Evolutionary conservation across 75 land plant species (phyloP).

Genomic region (Pinus tabuliformis): DNA sequence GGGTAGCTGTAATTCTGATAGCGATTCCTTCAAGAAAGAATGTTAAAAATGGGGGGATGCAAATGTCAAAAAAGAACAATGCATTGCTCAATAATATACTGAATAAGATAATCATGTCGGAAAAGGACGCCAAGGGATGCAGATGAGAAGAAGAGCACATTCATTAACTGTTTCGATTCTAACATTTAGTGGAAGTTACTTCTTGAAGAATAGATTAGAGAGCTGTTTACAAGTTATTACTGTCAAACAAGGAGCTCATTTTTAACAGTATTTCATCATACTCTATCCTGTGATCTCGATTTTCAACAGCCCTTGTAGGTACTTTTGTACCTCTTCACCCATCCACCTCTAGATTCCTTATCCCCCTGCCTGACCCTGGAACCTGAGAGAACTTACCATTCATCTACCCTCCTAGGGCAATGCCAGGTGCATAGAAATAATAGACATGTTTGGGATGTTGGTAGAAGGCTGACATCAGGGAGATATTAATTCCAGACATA

Average conservation of each 20-base stretch:
- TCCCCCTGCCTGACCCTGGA: not conserved
- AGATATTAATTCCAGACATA: not conserved
- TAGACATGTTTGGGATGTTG: not conserved
- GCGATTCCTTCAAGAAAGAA: not conserved
- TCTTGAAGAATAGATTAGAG: no score
- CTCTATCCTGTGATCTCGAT: no score
- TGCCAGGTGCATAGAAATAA: not conserved
- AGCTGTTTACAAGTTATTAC: no score
- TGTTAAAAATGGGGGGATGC: not conserved
- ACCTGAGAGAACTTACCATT: not conserved
- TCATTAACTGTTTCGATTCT: not conserved
- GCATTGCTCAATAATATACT: no score
- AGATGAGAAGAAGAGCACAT: not conserved
- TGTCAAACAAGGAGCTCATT: no score
- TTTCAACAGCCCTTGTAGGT: not conserved
- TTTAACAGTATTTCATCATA: no score
- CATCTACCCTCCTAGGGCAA: not conserved
- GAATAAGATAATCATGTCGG: no score
- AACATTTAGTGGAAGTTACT: not conserved
- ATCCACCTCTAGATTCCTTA: not conserved
- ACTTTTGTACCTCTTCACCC: not conserved
- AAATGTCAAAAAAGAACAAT: not conserved
- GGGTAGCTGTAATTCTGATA: not conserved
- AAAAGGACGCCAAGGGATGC: not conserved
- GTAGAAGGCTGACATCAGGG: not conserved